phyloP scores from a whole-genome alignment of 371 early-diverging fungal species.

The Mucor mucedo region DNA sequence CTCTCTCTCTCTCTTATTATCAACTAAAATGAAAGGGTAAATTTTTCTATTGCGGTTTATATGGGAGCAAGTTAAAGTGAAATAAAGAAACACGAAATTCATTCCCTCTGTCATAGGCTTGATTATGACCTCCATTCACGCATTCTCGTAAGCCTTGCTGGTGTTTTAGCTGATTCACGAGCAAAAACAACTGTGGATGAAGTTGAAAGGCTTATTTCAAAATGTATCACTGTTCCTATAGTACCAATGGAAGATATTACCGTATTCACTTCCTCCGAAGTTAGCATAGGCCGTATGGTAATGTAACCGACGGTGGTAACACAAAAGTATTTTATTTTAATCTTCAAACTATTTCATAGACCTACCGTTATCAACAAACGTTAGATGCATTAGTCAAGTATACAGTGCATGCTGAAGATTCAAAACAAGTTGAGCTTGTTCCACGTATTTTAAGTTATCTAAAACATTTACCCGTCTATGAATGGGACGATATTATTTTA shows the following conservation, averaged over 20 bases:
- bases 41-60: neutral
- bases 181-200: constrained; percentile 43
- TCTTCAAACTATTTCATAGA: constrained; percentile 27
- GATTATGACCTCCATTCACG: constrained; percentile 60
- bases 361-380: constrained; percentile 46
- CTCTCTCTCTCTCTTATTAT: neutral
- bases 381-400: constrained; percentile 52
- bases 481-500: constrained; percentile 33
- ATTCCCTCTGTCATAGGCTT: constrained; percentile 21
- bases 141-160: constrained; percentile 63
- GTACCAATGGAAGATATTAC: constrained; percentile 25
- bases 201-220: constrained; percentile 38
- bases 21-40: neutral
- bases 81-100: neutral
- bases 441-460: constrained; percentile 40
- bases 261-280: constrained; percentile 27
- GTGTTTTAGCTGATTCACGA: constrained; percentile 53
- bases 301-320: neutral
- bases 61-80: neutral
- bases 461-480: constrained; percentile 34
- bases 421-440: constrained; percentile 37
- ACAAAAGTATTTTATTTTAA: neutral
- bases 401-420: constrained; percentile 37
- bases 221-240: constrained; percentile 44
- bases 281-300: constrained; percentile 36